Evolutionary conservation across 1,284 basidiomycete species (phyloP).

Genomic region (Sphaerobolus stellatus): DNA sequence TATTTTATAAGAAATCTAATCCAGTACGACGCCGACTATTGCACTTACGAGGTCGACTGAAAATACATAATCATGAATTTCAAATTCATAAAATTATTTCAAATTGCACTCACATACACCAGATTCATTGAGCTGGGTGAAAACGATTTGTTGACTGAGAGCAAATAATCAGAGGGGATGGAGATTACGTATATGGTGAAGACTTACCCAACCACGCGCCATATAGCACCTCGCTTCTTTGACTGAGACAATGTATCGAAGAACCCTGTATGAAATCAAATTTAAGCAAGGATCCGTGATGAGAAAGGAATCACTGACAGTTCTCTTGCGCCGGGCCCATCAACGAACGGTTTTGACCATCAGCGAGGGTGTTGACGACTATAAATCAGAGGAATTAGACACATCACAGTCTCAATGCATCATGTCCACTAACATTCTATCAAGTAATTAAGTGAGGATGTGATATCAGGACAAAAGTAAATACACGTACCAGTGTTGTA

Average conservation of each 20-base stretch:
- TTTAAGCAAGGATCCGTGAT: too few species aligned
- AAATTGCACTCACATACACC: slow-evolving; percentile 36
- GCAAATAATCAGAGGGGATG: background rate
- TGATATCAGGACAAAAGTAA: background rate
- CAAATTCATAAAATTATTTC: too few species aligned
- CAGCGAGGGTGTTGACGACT: slow-evolving; percentile 47
- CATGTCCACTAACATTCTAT: slow-evolving; percentile 35
- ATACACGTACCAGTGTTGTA: slow-evolving; percentile 50
- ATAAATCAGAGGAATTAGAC: slow-evolving; percentile 5
- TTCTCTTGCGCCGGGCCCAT: slow-evolving; percentile 61
- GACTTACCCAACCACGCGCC: slow-evolving; percentile 55
- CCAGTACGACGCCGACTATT: slow-evolving; percentile 19
- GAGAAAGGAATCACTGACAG: slow-evolving; percentile 35
- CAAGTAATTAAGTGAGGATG: background rate
- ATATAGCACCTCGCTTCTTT: slow-evolving; percentile 50
- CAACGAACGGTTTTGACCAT: slow-evolving; percentile 48
- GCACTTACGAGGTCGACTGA: slow-evolving; percentile 17
- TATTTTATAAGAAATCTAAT: slow-evolving; percentile 13
- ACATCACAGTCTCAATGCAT: too few species aligned
- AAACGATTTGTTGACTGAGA: slow-evolving; percentile 55
- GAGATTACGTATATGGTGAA: too few species aligned
- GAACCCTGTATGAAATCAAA: slow-evolving; percentile 60
- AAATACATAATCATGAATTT: too few species aligned
- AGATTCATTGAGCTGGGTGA: slow-evolving; percentile 46
- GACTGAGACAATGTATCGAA: slow-evolving; percentile 49